Evolutionary conservation across 371 early-diverging fungal genomes (phyloP).

Genomic region (Apophysomyces sp.): DNA sequence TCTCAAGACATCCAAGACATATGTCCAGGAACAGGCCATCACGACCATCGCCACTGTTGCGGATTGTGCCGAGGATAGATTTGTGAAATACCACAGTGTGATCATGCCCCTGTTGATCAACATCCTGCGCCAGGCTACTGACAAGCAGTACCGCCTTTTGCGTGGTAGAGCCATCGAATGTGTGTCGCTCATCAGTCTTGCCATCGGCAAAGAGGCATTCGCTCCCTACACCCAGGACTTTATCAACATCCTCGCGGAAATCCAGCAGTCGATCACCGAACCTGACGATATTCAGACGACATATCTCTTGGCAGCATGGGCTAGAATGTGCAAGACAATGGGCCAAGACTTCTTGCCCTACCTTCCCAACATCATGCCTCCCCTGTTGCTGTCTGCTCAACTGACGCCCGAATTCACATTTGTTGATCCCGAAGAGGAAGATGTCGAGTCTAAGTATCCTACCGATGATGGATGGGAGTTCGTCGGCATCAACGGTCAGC

Average conservation of each 20-base stretch:
- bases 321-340: conserved; percentile 93
- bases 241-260: conserved; percentile 75
- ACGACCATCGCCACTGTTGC: conserved; percentile 98
- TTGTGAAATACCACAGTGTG: conserved; percentile 84
- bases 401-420: conserved; percentile 93
- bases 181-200: conserved; percentile 86
- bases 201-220: conserved; percentile 90
- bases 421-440: conserved; percentile 82
- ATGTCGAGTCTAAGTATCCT: conserved; percentile 80
- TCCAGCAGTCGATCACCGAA: conserved; percentile 80
- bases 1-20: conserved; percentile 78
- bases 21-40: conserved; percentile 96
- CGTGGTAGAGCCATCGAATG: conserved; percentile 97
- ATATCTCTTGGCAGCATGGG: conserved; percentile 95
- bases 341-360: conserved; percentile 93
- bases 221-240: conserved; percentile 75
- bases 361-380: conserved; percentile 89
- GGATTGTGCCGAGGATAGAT: conserved; percentile 87
- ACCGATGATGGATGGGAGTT: conserved; percentile 97
- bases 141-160: conserved; percentile 84
- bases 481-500: conserved; percentile 83
- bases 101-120: conserved; percentile 94
- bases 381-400: conserved; percentile 82
- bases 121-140: conserved; percentile 79
- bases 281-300: conserved; percentile 89